Evolutionary conservation across 257 asterid species (phyloP).

Genomic region (Solanum corneliomulleri): DNA sequence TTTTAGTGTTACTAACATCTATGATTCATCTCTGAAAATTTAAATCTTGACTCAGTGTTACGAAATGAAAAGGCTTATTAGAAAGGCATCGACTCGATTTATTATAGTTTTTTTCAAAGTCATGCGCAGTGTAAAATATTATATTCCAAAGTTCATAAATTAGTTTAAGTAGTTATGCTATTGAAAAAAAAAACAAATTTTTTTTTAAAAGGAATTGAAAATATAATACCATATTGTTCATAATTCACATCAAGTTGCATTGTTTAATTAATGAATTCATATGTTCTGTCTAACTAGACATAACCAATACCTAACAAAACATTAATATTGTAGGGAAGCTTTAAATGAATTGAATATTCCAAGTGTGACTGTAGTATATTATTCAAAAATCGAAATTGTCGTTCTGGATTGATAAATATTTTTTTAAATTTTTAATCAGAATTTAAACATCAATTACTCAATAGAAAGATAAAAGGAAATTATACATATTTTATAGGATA

Average conservation of each 20-base stretch:
- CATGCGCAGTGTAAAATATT: neutral
- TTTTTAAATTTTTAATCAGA: accelerated
- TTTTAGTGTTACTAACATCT: neutral
- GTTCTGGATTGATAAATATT: neutral
- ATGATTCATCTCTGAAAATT: neutral
- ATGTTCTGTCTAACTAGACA: neutral
- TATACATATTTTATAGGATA: too few relatives aligned
- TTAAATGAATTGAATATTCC: neutral
- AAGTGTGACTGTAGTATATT: neutral
- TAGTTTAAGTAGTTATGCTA: neutral
- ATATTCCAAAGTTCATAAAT: neutral
- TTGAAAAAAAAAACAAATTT: neutral
- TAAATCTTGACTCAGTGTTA: neutral
- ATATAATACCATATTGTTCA: neutral
- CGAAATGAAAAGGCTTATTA: neutral
- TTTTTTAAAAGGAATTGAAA: neutral
- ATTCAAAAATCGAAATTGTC: neutral
- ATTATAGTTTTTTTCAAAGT: neutral
- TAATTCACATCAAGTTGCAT: neutral
- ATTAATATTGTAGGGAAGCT: neutral
- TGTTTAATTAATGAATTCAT: neutral
- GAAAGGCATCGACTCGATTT: neutral
- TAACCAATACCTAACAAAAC: neutral
- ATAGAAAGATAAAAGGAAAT: too few relatives aligned
- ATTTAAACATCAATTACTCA: too few relatives aligned